Percentiles rank a stretch among this genome's conserved stretches.
phyloP scores from a whole-genome alignment of 2,329 filamentous ascomycete species.

The Verticillium nonalfalfae region DNA sequence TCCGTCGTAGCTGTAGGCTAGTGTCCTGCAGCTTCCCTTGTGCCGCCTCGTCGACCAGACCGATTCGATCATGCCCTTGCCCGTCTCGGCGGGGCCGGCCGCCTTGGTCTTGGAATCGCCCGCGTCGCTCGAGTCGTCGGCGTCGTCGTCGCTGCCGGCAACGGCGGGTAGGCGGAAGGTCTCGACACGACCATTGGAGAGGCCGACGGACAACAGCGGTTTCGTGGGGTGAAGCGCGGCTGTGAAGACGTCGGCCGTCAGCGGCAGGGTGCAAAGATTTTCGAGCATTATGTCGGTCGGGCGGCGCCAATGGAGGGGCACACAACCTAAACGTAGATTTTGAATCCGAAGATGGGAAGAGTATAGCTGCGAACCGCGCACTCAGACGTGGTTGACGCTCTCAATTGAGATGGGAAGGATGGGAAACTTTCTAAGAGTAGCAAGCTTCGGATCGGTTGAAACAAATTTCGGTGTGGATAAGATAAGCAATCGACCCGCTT shows the following conservation, averaged over 20 bases:
- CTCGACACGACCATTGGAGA: slow-evolving; percentile 80
- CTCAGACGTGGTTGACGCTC: not conserved
- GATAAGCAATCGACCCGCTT: not conserved
- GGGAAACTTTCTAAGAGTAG: not conserved
- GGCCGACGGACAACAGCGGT: slow-evolving; percentile 78
- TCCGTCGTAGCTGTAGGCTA: slow-evolving; percentile 77
- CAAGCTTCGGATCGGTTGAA: not conserved
- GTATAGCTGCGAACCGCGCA: not conserved
- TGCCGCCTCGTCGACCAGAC: slow-evolving; percentile 84
- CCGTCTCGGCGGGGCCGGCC: slow-evolving; percentile 21
- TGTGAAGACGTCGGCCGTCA: slow-evolving; percentile 80
- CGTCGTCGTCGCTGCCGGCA: slow-evolving; percentile 33
- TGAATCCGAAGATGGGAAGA: not conserved
- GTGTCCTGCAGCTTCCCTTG: slow-evolving; percentile 84
- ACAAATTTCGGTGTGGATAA: not conserved
- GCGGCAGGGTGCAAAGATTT: slow-evolving; percentile 82
- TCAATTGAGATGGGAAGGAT: not conserved
- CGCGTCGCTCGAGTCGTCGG: slow-evolving; percentile 43
- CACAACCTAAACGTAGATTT: not conserved
- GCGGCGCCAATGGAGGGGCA: slow-evolving; percentile 5
- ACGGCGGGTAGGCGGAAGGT: slow-evolving; percentile 64
- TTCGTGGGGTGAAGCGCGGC: slow-evolving; percentile 81
- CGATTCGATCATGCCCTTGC: slow-evolving; percentile 71
- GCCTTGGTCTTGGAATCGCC: slow-evolving; percentile 38
- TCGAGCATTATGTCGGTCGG: slow-evolving; percentile 63